These are phyloP conservation scores for Phoma sp. DNA, from an alignment of 2,329 filamentous ascomycete species.

Conservation along the genomic window DNA sequence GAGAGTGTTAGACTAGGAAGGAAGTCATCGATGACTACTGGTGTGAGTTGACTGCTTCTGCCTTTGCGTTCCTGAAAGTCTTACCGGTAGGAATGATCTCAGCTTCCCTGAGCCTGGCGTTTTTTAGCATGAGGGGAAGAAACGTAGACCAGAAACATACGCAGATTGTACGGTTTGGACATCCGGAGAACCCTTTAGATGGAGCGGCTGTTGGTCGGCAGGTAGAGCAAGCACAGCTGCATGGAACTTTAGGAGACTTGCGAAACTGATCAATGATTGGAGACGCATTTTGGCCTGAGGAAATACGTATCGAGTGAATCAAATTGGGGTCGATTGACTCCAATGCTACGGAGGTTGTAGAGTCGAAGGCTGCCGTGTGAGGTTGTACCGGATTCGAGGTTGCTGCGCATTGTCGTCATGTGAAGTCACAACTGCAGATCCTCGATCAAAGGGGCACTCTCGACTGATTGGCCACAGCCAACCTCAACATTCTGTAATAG, in stretches of 20 bases:
- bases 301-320: too few relatives aligned
- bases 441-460: constrained; percentile 15
- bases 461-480: constrained; percentile 16
- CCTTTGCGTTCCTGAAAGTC: not conserved
- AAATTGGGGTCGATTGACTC: too few relatives aligned
- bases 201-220: constrained; percentile 35
- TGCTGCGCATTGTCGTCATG: constrained; percentile 36
- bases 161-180: constrained; percentile 36
- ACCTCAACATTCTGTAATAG: not conserved
- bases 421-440: constrained; percentile 33
- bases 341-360: not conserved
- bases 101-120: constrained; percentile 48
- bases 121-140: constrained; percentile 2
- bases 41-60: constrained; percentile 6
- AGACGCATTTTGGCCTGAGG: constrained; percentile 20
- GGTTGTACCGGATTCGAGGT: constrained; percentile 15
- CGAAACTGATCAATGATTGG: constrained; percentile 11
- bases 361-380: constrained; percentile 22
- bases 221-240: constrained; percentile 27
- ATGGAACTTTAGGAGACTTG: constrained; percentile 27
- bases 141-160: constrained; percentile 21
- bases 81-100: constrained; percentile 50
- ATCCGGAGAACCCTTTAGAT: constrained; percentile 16
- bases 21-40: constrained; percentile 65
- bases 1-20: constrained; percentile 59